Evolutionary conservation across 2,329 filamentous ascomycete species (phyloP).

Genomic region (Clathrospora elynae): DNA sequence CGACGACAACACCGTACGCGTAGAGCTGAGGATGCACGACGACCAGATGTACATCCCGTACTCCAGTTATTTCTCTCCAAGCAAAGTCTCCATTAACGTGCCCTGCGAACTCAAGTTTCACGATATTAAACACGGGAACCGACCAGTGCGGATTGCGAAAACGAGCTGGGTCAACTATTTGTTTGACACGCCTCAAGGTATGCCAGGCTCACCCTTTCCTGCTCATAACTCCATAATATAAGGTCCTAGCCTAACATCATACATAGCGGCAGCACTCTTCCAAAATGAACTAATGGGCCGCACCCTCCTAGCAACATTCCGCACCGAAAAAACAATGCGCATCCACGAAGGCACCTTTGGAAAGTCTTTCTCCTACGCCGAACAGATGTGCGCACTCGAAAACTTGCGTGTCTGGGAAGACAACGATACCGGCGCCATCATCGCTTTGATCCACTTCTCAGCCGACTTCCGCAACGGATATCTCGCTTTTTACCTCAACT

Average conservation of each 20-base stretch:
- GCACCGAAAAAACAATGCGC: slow-evolving; percentile 53
- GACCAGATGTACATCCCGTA: slow-evolving; percentile 52
- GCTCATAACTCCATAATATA: too few species aligned
- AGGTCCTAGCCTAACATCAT: slow-evolving; percentile 1
- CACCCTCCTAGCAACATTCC: slow-evolving; percentile 50
- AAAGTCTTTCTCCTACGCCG: slow-evolving; percentile 52
- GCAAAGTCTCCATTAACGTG: slow-evolving; percentile 52
- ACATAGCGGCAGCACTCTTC: slow-evolving; percentile 46
- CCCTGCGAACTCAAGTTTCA: slow-evolving; percentile 51
- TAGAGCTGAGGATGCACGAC: slow-evolving; percentile 53
- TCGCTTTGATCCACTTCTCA: slow-evolving; percentile 53
- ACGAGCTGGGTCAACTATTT: slow-evolving; percentile 56
- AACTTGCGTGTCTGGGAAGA: slow-evolving; percentile 56
- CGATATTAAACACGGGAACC: slow-evolving; percentile 42
- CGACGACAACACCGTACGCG: slow-evolving; percentile 49
- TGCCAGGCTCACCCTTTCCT: slow-evolving; percentile 3
- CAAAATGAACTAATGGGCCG: slow-evolving; percentile 55
- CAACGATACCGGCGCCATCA: slow-evolving; percentile 49
- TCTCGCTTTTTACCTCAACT: slow-evolving; percentile 54
- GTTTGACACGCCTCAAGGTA: slow-evolving; percentile 44
- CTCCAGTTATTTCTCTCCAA: slow-evolving; percentile 52
- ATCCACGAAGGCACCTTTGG: slow-evolving; percentile 52
- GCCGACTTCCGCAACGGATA: slow-evolving; percentile 53
- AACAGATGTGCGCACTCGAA: slow-evolving; percentile 57
- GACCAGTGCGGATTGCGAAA: slow-evolving; percentile 41